These are phyloP conservation scores for Xanthoparmelia taractica DNA, from an alignment of 495 filamentous ascomycete species.

Conservation along the genomic window DNA sequence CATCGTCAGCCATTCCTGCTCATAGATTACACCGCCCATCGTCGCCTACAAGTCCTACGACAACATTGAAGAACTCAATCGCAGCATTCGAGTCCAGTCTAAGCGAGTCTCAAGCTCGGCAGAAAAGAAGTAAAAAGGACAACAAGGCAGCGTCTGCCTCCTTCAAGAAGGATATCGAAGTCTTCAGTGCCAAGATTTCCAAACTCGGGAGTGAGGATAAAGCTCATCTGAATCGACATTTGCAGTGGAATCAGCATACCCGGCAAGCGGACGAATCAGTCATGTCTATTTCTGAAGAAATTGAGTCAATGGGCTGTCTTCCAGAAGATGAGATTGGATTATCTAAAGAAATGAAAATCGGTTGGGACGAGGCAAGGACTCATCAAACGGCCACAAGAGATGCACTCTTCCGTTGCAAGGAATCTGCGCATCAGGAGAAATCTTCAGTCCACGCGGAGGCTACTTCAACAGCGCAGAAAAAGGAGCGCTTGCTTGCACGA, in stretches of 20 bases:
- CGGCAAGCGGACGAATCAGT: conserved; percentile 75
- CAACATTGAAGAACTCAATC: conserved; percentile 83
- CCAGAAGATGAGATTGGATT: conserved; percentile 58
- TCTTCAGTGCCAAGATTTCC: conserved; percentile 54
- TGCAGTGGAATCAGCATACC: conserved; percentile 70
- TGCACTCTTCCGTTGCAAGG: conserved; percentile 53
- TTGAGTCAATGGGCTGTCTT: conserved; percentile 58
- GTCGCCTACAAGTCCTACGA: conserved; percentile 82
- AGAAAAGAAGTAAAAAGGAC: conserved; percentile 70
- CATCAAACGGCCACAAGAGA: conserved; percentile 52
- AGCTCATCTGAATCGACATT: conserved; percentile 66
- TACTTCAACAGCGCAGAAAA: conserved; percentile 58
- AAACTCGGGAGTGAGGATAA: conserved; percentile 77
- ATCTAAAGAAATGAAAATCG: conserved; percentile 51
- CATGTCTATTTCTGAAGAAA: conserved; percentile 50
- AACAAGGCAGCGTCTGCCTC: conserved; percentile 63
- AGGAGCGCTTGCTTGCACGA: conserved; percentile 68
- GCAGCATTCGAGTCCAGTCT: conserved; percentile 69
- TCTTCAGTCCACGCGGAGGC: conserved; percentile 60
- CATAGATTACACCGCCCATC: conserved; percentile 65
- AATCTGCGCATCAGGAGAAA: conserved; percentile 55
- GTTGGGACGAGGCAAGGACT: conserved; percentile 57
- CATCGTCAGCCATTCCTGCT: conserved; percentile 37
- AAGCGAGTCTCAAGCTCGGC: conserved; percentile 63
- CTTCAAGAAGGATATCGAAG: conserved; percentile 74